phyloP scores from a whole-genome alignment of 768 basidiomycete species.

The Thelephora ganbajun region DNA sequence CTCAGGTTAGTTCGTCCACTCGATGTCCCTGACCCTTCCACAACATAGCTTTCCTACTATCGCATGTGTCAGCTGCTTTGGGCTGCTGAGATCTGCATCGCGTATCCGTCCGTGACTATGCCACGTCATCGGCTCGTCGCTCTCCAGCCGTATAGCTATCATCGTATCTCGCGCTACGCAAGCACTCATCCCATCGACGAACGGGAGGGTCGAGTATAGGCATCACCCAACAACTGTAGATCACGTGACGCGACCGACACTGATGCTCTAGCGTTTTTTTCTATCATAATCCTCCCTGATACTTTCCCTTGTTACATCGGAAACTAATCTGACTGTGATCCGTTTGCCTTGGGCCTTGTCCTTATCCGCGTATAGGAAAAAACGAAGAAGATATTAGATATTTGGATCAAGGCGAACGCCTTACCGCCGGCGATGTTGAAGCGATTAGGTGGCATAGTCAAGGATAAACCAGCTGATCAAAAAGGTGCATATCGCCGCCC shows the following conservation, averaged over 20 bases:
- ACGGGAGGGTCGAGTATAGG: too few relatives aligned
- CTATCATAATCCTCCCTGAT: background rate
- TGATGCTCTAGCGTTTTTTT: background rate
- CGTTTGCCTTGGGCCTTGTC: slow-evolving; percentile 9
- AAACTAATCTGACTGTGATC: slow-evolving; percentile 24
- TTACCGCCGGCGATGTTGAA: slow-evolving; percentile 70
- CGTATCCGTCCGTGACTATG: background rate
- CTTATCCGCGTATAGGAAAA: slow-evolving; percentile 62
- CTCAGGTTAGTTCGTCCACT: slow-evolving; percentile 59
- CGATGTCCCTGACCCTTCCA: too few relatives aligned
- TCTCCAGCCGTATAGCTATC: too few relatives aligned
- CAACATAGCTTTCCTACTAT: background rate
- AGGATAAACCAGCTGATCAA: slow-evolving; percentile 29
- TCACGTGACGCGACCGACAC: background rate
- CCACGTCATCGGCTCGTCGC: too few relatives aligned
- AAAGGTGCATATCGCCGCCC: slow-evolving; percentile 80
- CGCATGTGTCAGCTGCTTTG: slow-evolving; percentile 3
- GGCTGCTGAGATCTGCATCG: background rate
- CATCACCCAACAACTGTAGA: too few relatives aligned
- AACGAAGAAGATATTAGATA: slow-evolving; percentile 91
- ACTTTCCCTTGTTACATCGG: background rate
- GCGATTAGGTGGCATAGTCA: slow-evolving; percentile 38
- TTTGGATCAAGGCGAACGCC: slow-evolving; percentile 86
- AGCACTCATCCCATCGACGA: too few relatives aligned
- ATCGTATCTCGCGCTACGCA: too few relatives aligned